Conservation (phyloP, 2,329 filamentous ascomycete species). For the Xylaria sp. region DNA sequence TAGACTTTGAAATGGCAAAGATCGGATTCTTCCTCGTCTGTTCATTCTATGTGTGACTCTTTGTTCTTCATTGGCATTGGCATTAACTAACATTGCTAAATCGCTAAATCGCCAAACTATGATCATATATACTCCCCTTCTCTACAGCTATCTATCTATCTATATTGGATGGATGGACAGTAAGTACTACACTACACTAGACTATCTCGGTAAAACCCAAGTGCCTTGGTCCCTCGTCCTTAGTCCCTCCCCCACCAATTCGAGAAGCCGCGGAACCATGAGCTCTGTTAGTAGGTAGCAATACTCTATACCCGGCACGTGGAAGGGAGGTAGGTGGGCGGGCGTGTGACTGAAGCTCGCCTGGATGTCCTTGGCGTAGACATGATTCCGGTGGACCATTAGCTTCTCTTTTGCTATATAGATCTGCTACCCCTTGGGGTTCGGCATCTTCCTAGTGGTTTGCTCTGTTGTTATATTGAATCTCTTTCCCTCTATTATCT, state of each 20-base stretch:
- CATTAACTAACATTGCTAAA: too few species aligned
- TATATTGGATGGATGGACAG: not conserved
- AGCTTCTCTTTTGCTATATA: conserved; percentile 16
- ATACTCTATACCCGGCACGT: conserved; percentile 17
- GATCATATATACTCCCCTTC: not conserved
- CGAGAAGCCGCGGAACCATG: conserved; percentile 30
- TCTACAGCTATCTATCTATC: not conserved
- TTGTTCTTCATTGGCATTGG: not conserved
- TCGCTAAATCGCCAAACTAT: not conserved
- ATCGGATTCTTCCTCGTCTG: not conserved
- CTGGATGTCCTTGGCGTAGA: conserved; percentile 24
- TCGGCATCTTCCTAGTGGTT: conserved; percentile 3
- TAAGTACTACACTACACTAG: not conserved
- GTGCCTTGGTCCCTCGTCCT: conserved; percentile 10
- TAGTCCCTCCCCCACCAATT: conserved; percentile 8
- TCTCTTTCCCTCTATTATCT: not conserved
- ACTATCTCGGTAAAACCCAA: not conserved
- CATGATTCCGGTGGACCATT: conserved; percentile 16
- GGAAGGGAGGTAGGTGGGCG: conserved; percentile 3
- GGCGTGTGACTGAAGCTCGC: conserved; percentile 22
- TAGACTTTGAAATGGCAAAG: conserved; percentile 4
- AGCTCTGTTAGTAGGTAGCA: conserved; percentile 1
- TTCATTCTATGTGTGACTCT: not conserved
- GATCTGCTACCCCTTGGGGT: not conserved
- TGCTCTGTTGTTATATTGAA: conserved; percentile 20